Base-by-base conservation (phyloP, 768 basidiomycete genomes). In the Pleurotus pulmonarius region DNA sequence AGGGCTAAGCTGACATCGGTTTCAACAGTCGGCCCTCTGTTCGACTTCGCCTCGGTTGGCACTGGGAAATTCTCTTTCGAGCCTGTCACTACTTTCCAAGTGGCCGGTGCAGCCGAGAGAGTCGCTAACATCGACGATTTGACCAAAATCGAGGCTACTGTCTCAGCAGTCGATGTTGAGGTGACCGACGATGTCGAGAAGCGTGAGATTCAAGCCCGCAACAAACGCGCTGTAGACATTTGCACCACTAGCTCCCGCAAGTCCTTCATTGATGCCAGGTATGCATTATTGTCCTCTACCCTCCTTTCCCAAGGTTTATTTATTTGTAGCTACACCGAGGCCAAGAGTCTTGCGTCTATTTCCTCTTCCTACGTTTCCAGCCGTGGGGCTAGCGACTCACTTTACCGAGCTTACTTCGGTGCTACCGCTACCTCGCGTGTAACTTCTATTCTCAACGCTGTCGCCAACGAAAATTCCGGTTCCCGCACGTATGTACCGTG, bases 181-280 rank as follows among this genome's bases (percentile, higher is more conserved):
- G 65, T 79, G 58, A 69, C 70, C 25, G 65, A 59, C 41, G 73
- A 74, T 56, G 61, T 76, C 40, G 59, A 65, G 22, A 69, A 65
- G 46, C 73, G 73, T 55, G 67, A 68, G 39, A 59, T 75, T 41
- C 55, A 58, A 0, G 22, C 58, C n/a, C 56, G 65, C 47, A 64
- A 67, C 52, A 74, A 73, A 65, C 76, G 77, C 38, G 73, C 75
- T n/a, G 59, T 56, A 0, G 67, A 73, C 58, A 70, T 68, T 53
- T 80, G 77, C 66, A 69, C 70, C 20, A 70, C 56, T 51, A 26
- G 70, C 24, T 70, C 69, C 18, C 61, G 57, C 55, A 67, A 64
- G 55, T 60, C 71, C 11, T 76, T 78, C 69, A 78, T 80, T 49
- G 68, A 71, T 56, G 64, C 72, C 22, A 72, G 73, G 74, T 73